phyloP scores from a whole-genome alignment of 805 yeast species.

The Candida sphagnicola region DNA sequence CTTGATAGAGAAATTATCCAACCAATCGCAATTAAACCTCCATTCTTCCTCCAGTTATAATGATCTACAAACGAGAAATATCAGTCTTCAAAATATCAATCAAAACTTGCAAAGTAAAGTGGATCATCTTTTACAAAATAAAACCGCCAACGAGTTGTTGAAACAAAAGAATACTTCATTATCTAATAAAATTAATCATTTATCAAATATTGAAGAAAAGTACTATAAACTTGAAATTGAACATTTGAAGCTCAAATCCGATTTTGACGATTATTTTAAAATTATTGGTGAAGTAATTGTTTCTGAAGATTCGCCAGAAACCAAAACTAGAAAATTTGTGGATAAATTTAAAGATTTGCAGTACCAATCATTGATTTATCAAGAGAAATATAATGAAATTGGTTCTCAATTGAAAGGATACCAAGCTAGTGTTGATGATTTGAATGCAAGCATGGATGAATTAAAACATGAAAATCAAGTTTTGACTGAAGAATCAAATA shows the following conservation, averaged over 20 bases:
- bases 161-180: constrained; percentile 51
- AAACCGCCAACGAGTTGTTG: constrained; percentile 47
- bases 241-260: constrained; percentile 43
- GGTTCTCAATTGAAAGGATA: constrained; percentile 12
- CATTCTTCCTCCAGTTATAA: constrained; percentile 8
- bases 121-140: constrained; percentile 45
- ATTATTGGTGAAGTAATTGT: constrained; percentile 30
- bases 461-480: constrained; percentile 11
- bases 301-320: constrained; percentile 6
- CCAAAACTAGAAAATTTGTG: constrained; percentile 31
- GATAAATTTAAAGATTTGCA: constrained; percentile 33
- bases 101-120: constrained; percentile 51
- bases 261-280: constrained; percentile 44
- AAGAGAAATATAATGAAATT: constrained; percentile 28
- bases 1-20: constrained; percentile 18
- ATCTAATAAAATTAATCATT: constrained; percentile 29
- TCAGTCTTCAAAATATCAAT: constrained; percentile 43
- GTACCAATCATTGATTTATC: constrained; percentile 29
- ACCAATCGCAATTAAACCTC: constrained; percentile 9
- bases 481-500: constrained; percentile 10
- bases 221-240: constrained; percentile 48
- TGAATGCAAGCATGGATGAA: constrained; percentile 5
- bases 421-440: constrained; percentile 10
- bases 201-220: constrained; percentile 42
- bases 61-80: constrained; percentile 25